These are phyloP conservation scores for Eutypella sp. DNA, from an alignment of 2,329 filamentous ascomycete species.

Conservation along the genomic window DNA sequence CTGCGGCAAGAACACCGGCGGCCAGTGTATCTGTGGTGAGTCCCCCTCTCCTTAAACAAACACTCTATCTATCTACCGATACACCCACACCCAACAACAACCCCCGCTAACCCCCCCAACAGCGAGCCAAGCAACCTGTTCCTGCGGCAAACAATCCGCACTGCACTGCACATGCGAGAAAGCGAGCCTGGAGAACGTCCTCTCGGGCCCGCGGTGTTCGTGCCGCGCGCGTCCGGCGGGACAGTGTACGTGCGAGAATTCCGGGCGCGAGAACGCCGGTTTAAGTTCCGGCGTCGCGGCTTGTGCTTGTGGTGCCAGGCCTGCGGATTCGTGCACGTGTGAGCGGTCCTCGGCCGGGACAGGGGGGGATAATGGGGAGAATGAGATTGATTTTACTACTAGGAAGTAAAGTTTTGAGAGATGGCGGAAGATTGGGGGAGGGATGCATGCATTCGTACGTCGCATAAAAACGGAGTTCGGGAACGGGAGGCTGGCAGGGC, in stretches of 20 bases:
- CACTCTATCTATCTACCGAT: not conserved
- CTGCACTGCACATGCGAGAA: constrained; percentile 83
- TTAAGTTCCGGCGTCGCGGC: constrained; percentile 51
- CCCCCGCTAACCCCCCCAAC: constrained; percentile 33
- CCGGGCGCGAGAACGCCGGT: constrained; percentile 63
- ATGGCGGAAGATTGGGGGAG: not conserved
- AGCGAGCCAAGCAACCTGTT: constrained; percentile 69
- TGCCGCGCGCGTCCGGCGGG: constrained; percentile 77
- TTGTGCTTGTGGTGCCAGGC: constrained; percentile 74
- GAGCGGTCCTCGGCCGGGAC: constrained; percentile 65
- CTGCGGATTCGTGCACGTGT: constrained; percentile 73
- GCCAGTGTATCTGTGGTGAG: constrained; percentile 55
- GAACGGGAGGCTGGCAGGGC: no score
- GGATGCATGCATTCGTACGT: constrained; percentile 9
- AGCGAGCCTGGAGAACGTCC: constrained; percentile 67
- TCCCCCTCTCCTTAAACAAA: constrained; percentile 9
- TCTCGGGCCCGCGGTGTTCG: constrained; percentile 71
- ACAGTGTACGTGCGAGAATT: constrained; percentile 75
- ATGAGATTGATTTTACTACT: constrained; percentile 87
- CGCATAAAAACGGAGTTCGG: no score
- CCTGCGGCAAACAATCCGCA: constrained; percentile 82
- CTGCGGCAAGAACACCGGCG: constrained; percentile 47
- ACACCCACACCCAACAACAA: constrained; percentile 1
- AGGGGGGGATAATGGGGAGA: constrained; percentile 50
- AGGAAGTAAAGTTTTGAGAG: constrained; percentile 37